Evolutionary conservation across 177 flowering plant species (phyloP), one percentile per base, ranked within the genome.

Genomic region (Vitis hybrid): DNA sequence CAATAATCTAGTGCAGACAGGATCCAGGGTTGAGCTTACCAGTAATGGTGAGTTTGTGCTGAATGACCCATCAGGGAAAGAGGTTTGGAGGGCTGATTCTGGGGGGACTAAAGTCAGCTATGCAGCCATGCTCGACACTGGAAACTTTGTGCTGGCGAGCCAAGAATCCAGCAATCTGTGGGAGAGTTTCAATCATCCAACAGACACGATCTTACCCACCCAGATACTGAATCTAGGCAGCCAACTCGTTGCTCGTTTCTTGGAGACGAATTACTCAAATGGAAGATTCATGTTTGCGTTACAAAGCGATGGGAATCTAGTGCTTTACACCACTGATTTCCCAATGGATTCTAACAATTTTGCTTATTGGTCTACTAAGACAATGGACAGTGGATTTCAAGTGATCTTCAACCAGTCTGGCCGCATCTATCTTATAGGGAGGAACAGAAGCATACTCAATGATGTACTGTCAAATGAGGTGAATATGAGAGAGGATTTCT

Each of bases 331-430:
- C 32, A 48, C 68, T 2, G 71, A 61, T 45, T 2, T 75, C 56
- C 76, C 71, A 0, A 21, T 65, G 2, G 26, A 2, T 3, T 81
- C 80, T 10, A 0, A 4, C 4, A 21, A 19, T 59, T 52, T 3
- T 26, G 0, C 34, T 1, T 48, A 52, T 52, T 7, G 67, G 12
- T 10, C 65, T 0, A 70, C 61, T 62, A 3, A 34, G 45, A 6
- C 45, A 6, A 6, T 34, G 6, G 45, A 6, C 45, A 34, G 74
- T 15, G 84, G 82, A 2, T 13, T 1, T 10, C 71, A 40, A 7
- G 5, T 82, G 48, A 52, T 77, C 2, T 87, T 79, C 65, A 67
- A 76, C 9, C 56, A 65, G 9, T 56, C 76, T 0, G 89, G 85
- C 7, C 15, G 45, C 58, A 13, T 84, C 17, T 75, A 65, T 52